These are phyloP conservation scores for Aspergillus hancockii DNA, from an alignment of 495 filamentous ascomycete genomes.

Conservation along the genomic window DNA sequence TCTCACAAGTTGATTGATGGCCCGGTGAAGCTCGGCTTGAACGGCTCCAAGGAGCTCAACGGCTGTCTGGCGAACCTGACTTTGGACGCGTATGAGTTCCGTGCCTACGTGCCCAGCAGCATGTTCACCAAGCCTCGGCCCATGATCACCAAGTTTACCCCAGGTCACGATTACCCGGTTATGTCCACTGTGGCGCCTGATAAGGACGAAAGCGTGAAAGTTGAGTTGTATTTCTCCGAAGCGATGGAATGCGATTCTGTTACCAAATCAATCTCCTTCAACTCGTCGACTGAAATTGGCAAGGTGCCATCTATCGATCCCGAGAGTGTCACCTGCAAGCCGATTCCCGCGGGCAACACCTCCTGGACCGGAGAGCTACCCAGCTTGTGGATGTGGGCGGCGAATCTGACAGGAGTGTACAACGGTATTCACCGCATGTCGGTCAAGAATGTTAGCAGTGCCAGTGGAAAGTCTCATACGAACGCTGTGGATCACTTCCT, in stretches of 20 bases:
- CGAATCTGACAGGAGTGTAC: conserved; percentile 54
- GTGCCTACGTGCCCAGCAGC: conserved; percentile 57
- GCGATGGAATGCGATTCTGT: conserved; percentile 62
- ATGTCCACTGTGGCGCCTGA: conserved; percentile 47
- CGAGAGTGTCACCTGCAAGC: conserved; percentile 43
- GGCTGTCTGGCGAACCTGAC: conserved; percentile 57
- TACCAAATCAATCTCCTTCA: conserved; percentile 46
- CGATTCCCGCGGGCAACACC: conserved; percentile 24
- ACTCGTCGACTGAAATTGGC: conserved; percentile 51
- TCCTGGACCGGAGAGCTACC: conserved; percentile 49
- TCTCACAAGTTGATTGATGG: conserved; percentile 45
- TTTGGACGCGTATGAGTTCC: conserved; percentile 59
- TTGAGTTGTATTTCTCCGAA: conserved; percentile 59
- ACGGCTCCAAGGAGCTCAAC: conserved; percentile 43
- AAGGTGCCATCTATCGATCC: conserved; percentile 37
- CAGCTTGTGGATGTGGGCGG: conserved; percentile 52
- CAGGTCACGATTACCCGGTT: conserved; percentile 62
- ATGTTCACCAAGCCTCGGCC: conserved; percentile 52
- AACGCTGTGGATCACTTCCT: conserved; percentile 57
- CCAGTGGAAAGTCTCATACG: conserved; percentile 38
- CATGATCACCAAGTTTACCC: conserved; percentile 64
- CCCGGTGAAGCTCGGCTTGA: conserved; percentile 37
- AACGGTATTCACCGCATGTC: conserved; percentile 65
- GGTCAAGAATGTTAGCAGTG: conserved; percentile 53
- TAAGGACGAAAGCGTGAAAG: conserved; percentile 42